phyloP scores from a whole-genome alignment of 257 asterid species.

The Solanum piurae region DNA sequence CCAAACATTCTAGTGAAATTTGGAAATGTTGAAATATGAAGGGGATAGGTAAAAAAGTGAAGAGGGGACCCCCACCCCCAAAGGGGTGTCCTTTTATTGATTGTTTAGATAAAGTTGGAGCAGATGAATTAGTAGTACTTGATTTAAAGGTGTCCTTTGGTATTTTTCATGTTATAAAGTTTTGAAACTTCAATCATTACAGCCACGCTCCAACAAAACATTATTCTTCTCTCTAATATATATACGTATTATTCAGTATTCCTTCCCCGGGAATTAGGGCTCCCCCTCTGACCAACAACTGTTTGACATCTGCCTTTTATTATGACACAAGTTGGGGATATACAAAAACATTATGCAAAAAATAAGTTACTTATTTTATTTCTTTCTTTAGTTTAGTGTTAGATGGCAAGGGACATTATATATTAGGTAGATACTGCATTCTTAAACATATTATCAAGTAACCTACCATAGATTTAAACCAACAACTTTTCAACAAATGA shows the following conservation, averaged over 20 bases:
- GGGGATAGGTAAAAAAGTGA: not conserved
- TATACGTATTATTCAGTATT: not conserved
- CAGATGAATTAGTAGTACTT: not conserved
- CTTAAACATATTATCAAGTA: not conserved
- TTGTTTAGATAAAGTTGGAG: constrained; percentile 35
- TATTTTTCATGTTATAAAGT: constrained; percentile 26
- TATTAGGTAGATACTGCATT: not conserved
- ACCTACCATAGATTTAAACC: not conserved
- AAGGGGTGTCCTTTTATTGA: not conserved
- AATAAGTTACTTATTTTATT: not conserved
- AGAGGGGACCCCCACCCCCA: not conserved
- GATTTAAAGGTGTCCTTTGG: constrained; percentile 38
- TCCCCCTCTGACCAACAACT: not conserved
- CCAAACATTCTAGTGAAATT: not conserved
- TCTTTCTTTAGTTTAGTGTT: not conserved
- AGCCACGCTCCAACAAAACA: constrained; percentile 48
- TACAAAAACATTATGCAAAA: not conserved
- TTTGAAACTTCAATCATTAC: constrained; percentile 35
- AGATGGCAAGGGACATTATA: not conserved
- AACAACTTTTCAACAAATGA: not conserved
- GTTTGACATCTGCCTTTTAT: not conserved
- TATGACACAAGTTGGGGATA: not conserved
- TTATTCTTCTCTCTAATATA: not conserved
- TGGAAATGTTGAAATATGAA: not conserved
- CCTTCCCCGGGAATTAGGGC: not conserved